A percentile compares a stretch with the other conserved stretches of the same genome.
Conservation (phyloP, 495 filamentous ascomycete species). For the Stereocaulon alpinum region DNA sequence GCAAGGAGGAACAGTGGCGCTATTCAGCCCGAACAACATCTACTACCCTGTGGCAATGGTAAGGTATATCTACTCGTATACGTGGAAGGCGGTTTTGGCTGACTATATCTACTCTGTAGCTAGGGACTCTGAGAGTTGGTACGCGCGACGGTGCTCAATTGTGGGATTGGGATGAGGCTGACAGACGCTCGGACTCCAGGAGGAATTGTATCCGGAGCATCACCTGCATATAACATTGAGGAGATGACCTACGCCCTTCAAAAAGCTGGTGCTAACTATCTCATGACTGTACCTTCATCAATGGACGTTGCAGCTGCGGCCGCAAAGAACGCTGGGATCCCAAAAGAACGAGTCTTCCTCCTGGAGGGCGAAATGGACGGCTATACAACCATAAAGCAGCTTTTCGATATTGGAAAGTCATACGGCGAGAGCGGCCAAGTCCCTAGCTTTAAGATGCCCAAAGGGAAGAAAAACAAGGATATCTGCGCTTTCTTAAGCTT, state of each 20-base stretch:
- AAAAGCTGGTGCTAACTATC: slow-evolving; percentile 41
- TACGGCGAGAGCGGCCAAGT: slow-evolving; percentile 31
- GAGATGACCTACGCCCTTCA: slow-evolving; percentile 53
- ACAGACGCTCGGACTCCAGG: slow-evolving; percentile 18
- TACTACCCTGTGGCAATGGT: slow-evolving; percentile 51
- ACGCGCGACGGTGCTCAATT: not conserved
- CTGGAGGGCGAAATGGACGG: slow-evolving; percentile 42
- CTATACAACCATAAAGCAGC: slow-evolving; percentile 39
- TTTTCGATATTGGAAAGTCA: slow-evolving; percentile 36
- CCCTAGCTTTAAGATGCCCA: slow-evolving; percentile 33
- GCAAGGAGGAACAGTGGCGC: slow-evolving; percentile 39
- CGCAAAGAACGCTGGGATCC: slow-evolving; percentile 42
- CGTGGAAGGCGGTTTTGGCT: not conserved
- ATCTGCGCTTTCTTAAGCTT: slow-evolving; percentile 48
- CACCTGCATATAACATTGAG: slow-evolving; percentile 49
- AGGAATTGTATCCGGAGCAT: slow-evolving; percentile 45
- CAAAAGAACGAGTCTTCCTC: slow-evolving; percentile 40
- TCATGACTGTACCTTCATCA: slow-evolving; percentile 43
- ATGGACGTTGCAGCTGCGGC: slow-evolving; percentile 42
- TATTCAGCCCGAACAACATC: slow-evolving; percentile 49
- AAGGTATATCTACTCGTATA: not conserved
- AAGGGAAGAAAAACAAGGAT: slow-evolving; percentile 42
- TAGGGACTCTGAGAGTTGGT: slow-evolving; percentile 38
- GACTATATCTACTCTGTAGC: slow-evolving; percentile 12
- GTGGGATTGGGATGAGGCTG: not conserved